Conservation (phyloP, 768 basidiomycete genomes). For the Boletus tomentosulus region DNA sequence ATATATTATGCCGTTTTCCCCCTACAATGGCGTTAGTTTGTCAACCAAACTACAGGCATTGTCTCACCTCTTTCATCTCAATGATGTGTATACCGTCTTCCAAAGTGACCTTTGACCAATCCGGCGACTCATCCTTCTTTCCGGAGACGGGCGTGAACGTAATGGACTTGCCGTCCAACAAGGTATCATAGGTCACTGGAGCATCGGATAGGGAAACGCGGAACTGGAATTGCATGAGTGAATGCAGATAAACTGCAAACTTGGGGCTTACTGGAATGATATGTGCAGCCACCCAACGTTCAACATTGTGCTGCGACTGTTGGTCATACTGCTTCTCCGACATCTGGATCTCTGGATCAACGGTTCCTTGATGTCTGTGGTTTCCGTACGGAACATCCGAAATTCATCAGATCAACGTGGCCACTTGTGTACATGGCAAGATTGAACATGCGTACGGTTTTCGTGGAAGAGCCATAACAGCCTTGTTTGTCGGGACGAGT, state of each 20-base stretch:
- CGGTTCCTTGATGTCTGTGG: constrained; percentile 58
- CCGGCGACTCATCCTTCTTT: constrained; percentile 33
- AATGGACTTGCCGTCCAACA: constrained; percentile 56
- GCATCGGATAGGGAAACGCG: constrained; percentile 41
- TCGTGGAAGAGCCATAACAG: constrained; percentile 71
- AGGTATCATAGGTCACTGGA: constrained; percentile 48
- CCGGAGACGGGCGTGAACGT: constrained; percentile 41
- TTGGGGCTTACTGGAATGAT: constrained; percentile 66
- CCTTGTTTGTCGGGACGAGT: constrained; percentile 84
- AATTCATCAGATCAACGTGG: background rate
- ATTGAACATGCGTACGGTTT: constrained; percentile 64
- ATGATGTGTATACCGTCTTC: constrained; percentile 54
- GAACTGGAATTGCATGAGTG: constrained; percentile 25
- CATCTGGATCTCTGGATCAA: constrained; percentile 47
- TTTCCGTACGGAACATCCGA: background rate
- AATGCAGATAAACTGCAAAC: background rate
- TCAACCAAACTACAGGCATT: background rate
- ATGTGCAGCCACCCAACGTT: constrained; percentile 78
- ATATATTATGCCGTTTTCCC: constrained; percentile 41
- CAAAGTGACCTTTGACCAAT: constrained; percentile 59
- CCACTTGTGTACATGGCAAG: background rate
- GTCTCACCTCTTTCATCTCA: constrained; percentile 56
- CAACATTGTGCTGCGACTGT: constrained; percentile 60
- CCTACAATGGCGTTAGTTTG: constrained; percentile 25
- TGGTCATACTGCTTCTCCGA: constrained; percentile 65